Evolutionary conservation across 305 asterid species (phyloP), one percentile per base, ranked within the genome.

Genomic region (Solanum aculeatissimum): DNA sequence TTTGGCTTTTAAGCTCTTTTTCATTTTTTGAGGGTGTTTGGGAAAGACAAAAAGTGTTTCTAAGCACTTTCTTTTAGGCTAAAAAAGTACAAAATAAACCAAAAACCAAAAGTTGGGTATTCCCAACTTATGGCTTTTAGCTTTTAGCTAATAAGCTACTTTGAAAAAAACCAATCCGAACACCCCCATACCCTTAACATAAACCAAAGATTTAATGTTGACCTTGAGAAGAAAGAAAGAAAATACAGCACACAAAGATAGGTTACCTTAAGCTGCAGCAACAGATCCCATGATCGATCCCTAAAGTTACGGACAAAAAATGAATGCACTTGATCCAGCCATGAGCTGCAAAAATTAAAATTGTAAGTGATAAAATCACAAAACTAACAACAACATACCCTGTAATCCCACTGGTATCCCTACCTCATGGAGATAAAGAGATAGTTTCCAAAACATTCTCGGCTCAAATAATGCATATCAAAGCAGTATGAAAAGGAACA

Each of bases 231-330:
- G 54, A 70, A 70, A 70, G 79, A 42, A 42, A 42, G 77, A 55
- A 83, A 53, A 66, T 25, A 23, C 70, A 81, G 51, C 35, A 35
- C 72, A 63, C 53, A 38, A 27, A 43, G 18, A 35, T 4, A 69
- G 88, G 62, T 35, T 90, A 95, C 99, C 92, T 92, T 92, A 78
- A 97, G 93, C 87, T 94, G 94, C 88, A 92, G 86, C 83, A 97
- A 89, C 58, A 81, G 81, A 78, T 75, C 83, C 97, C 94, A 92
- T 71, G 93, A 87, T 66, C 98, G 94, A 80, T 92, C 92, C 86
- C 83, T 88, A 71, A 82, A 79, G 87, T 88, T 83, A 70, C 89
- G 94, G 84, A 91, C 87, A 66, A 92, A 94, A 88, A 93, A 97
- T 43, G 42, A 89, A 87, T 74, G 87, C 87, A 92, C 96, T 88